Percentiles rank a stretch among this genome's conserved stretches.
phyloP scores from a whole-genome alignment of 2,329 filamentous ascomycete species.

The Fusarium tuaranense region DNA sequence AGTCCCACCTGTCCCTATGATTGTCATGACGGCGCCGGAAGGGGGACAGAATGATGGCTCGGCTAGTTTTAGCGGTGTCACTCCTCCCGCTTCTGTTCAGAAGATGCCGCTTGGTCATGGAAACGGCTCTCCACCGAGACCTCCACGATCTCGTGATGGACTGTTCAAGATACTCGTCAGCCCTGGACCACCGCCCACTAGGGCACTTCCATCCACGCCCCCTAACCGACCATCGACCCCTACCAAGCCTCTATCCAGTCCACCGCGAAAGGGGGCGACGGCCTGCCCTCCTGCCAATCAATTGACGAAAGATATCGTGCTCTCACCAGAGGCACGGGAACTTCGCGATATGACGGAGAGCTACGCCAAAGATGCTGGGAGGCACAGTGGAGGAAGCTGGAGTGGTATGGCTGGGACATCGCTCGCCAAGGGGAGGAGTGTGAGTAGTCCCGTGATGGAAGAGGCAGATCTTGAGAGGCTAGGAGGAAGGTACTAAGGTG shows the following conservation, averaged over 20 bases:
- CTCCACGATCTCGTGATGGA: constrained; percentile 19
- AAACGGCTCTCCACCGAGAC: constrained; percentile 26
- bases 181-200: constrained; percentile 58
- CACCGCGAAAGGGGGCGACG: constrained; percentile 12
- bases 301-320: constrained; percentile 23
- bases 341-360: constrained; percentile 48
- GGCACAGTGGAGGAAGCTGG: constrained; percentile 52
- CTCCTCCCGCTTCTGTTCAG: constrained; percentile 19
- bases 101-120: constrained; percentile 1
- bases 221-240: constrained; percentile 26
- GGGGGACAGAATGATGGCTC: constrained; percentile 13
- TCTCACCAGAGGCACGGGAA: constrained; percentile 43
- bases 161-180: constrained; percentile 41
- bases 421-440: constrained; percentile 8
- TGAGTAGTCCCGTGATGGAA: constrained; percentile 26
- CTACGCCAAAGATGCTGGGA: constrained; percentile 41
- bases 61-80: constrained; percentile 10
- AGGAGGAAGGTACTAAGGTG: constrained; percentile 41
- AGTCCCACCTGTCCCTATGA: constrained; percentile 27
- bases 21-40: constrained; percentile 30
- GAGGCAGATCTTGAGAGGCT: constrained; percentile 45
- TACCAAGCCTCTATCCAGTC: constrained; percentile 18
- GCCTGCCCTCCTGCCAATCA: constrained; percentile 20
- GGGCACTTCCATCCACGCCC: constrained; percentile 50
- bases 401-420: constrained; percentile 21